These are phyloP conservation scores for Dalbergia cochinchinensis DNA, from an alignment of 306 rosid species.

Conservation along the genomic window DNA sequence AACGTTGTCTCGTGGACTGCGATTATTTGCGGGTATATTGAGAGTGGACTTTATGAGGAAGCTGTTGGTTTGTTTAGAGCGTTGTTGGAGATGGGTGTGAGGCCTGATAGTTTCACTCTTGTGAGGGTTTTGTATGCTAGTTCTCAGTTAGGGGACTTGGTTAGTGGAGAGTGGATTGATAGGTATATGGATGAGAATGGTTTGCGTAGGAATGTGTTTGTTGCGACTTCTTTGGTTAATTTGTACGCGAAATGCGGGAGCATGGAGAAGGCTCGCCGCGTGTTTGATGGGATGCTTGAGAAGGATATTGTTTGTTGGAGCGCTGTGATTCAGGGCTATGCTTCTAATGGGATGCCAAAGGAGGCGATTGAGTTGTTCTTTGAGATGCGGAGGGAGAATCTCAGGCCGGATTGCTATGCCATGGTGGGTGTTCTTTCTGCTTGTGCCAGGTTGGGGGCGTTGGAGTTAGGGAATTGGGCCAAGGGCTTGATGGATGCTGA, in stretches of 20 bases:
- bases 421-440: conserved; percentile 82
- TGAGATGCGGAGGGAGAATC: conserved; percentile 63
- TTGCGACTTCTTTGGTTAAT: conserved; percentile 70
- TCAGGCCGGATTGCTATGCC: conserved; percentile 71
- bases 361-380: conserved; percentile 68
- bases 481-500: conserved; percentile 56
- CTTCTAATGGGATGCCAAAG: conserved; percentile 65
- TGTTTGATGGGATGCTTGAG: conserved; percentile 66
- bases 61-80: conserved; percentile 62
- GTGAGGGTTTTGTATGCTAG: conserved; percentile 68
- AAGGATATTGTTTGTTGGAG: conserved; percentile 80
- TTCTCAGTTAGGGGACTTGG: conserved; percentile 60
- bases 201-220: conserved; percentile 61
- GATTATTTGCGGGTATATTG: conserved; percentile 64
- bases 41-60: conserved; percentile 49
- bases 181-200: conserved; percentile 57
- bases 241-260: conserved; percentile 70
- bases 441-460: conserved; percentile 72
- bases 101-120: conserved; percentile 67
- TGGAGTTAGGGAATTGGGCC: conserved; percentile 70
- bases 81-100: conserved; percentile 69
- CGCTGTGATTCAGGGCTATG: conserved; percentile 76
- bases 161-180: conserved; percentile 72
- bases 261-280: conserved; percentile 58
- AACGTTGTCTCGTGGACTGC: conserved; percentile 81